These are phyloP conservation scores for Rhypophila decipiens DNA, from an alignment of 495 filamentous ascomycete genomes.

Conservation along the genomic window DNA sequence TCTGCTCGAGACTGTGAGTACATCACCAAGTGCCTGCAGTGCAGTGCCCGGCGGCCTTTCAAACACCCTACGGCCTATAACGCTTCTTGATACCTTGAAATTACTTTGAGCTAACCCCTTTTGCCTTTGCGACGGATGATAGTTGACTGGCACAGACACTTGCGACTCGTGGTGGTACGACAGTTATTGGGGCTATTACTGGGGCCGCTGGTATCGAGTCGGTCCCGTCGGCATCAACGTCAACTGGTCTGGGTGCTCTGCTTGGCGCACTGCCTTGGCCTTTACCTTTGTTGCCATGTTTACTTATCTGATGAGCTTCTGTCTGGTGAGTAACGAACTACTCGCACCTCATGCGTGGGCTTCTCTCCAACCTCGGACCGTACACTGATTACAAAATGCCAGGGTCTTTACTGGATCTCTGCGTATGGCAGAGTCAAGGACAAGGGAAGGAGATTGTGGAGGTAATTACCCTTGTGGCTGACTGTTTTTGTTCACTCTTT, in stretches of 20 bases:
- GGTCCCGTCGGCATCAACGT: conserved; percentile 8
- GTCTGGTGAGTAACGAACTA: conserved; percentile 7
- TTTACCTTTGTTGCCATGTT: conserved; percentile 14
- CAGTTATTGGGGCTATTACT: conserved; percentile 20
- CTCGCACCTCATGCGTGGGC: too few species aligned
- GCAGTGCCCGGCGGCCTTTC: too few species aligned
- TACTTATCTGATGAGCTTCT: conserved; percentile 6
- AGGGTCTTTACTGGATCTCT: too few species aligned
- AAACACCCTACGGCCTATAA: too few species aligned
- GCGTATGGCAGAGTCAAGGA: too few species aligned
- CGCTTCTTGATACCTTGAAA: not conserved
- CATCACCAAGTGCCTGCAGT: not conserved
- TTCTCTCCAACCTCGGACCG: too few species aligned
- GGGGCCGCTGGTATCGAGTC: conserved; percentile 14
- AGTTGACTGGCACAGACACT: conserved; percentile 11
- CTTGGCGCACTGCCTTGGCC: conserved; percentile 17
- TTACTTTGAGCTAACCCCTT: not conserved
- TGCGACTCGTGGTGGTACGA: conserved; percentile 11
- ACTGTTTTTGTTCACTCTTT: too few species aligned
- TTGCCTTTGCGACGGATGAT: not conserved
- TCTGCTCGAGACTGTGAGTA: conserved; percentile 13
- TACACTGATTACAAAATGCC: too few species aligned
- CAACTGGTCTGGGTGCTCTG: conserved; percentile 12
- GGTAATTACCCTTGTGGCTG: too few species aligned
- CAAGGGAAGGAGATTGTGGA: too few species aligned